Evolutionary conservation across 805 yeast genomes (phyloP).

Genomic region (Komagataella phaffii): DNA sequence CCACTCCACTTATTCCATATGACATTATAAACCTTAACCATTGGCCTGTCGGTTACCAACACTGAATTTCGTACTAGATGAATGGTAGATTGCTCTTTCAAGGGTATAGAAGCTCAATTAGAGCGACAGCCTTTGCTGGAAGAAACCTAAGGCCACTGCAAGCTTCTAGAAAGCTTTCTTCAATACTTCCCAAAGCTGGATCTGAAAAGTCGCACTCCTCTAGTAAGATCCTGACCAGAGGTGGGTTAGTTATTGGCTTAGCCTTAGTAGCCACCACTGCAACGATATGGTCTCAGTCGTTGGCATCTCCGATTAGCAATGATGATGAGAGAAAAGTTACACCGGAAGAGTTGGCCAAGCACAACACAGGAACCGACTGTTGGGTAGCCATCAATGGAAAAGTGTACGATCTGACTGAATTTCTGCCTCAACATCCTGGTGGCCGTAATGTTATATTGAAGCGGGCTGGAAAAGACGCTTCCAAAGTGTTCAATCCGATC

Average conservation of each 20-base stretch:
- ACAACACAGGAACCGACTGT: constrained; percentile 31
- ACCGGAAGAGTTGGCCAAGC: constrained; percentile 24
- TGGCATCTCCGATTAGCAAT: not conserved
- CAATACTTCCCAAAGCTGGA: not conserved
- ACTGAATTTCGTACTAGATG: not conserved
- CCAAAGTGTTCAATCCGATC: constrained; percentile 74
- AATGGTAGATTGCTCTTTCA: not conserved
- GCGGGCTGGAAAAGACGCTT: constrained; percentile 57
- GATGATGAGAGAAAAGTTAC: constrained; percentile 1
- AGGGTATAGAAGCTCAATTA: not conserved
- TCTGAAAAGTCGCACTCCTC: not conserved
- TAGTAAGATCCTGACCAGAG: not conserved
- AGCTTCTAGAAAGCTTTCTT: not conserved
- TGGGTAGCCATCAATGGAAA: constrained; percentile 34
- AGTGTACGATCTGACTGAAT: constrained; percentile 29
- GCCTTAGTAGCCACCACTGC: not conserved
- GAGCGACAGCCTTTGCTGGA: not conserved
- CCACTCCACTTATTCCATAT: not conserved
- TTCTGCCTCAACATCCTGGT: constrained; percentile 21
- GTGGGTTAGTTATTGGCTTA: not conserved
- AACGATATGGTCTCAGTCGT: not conserved
- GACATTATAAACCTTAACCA: not conserved
- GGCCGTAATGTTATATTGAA: constrained; percentile 16
- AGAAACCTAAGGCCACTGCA: not conserved
- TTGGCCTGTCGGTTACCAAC: not conserved